These are phyloP conservation scores for Myriosclerotinia curreyana DNA, from an alignment of 2,329 filamentous ascomycete species.

Conservation along the genomic window DNA sequence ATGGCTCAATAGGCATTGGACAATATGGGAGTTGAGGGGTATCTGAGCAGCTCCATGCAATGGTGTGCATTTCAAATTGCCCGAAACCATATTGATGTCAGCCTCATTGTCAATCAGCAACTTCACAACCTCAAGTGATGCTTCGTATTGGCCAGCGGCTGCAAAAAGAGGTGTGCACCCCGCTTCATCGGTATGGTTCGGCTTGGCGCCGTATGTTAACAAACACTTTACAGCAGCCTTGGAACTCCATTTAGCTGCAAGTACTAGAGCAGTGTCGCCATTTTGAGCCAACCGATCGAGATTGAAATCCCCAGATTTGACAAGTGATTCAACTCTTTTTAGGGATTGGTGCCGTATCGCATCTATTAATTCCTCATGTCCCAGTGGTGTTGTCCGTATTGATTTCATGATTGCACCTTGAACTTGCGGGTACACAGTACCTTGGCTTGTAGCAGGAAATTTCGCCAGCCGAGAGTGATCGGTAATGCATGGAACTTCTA, in stretches of 20 bases:
- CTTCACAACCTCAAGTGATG: constrained; percentile 16
- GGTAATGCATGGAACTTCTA: constrained; percentile 19
- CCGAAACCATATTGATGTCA: constrained; percentile 11
- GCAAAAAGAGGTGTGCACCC: constrained; percentile 19
- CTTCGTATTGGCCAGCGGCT: constrained; percentile 9
- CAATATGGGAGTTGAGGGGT: constrained; percentile 2
- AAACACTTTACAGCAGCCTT: constrained; percentile 17
- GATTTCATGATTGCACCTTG: constrained; percentile 20
- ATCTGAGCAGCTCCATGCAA: constrained; percentile 19
- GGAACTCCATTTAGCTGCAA: constrained; percentile 14
- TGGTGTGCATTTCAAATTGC: constrained; percentile 15
- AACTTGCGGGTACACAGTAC: constrained; percentile 19
- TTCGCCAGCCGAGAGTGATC: constrained; percentile 20
- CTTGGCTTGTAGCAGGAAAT: constrained; percentile 19
- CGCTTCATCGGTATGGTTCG: constrained; percentile 14
- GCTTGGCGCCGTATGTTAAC: constrained; percentile 15
- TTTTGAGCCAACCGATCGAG: constrained; percentile 12
- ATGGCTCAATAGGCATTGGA: constrained; percentile 18
- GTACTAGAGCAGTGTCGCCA: constrained; percentile 18
- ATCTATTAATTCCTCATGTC: constrained; percentile 20
- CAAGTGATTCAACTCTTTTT: constrained; percentile 13
- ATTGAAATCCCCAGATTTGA: constrained; percentile 18
- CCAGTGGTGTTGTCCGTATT: constrained; percentile 6
- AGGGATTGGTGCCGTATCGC: constrained; percentile 3
- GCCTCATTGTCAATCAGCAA: constrained; percentile 15